Conservation (phyloP, 129 eudicot species). For the Tagetes erecta region DNA sequence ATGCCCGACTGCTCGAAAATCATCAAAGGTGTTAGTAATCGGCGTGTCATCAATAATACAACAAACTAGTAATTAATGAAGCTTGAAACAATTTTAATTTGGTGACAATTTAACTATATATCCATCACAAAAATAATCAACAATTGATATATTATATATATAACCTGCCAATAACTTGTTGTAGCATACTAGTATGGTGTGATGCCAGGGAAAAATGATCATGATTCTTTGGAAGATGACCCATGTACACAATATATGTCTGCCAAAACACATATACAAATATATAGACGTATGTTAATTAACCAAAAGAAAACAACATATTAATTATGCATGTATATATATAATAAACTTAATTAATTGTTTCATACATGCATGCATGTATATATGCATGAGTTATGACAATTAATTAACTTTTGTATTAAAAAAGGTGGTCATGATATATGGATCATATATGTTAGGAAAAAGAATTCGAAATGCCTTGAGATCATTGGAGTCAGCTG, state of each 20-base stretch:
- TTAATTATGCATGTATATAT: neutral
- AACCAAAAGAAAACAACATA: neutral
- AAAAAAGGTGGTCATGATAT: neutral
- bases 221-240: conserved; percentile 54
- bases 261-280: conserved; percentile 25
- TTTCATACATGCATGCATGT: neutral
- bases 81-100: neutral
- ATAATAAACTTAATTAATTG: neutral
- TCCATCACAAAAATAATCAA: neutral
- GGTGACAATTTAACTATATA: neutral
- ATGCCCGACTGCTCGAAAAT: conserved; percentile 51
- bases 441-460: neutral
- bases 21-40: conserved; percentile 9
- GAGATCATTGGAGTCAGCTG: conserved; percentile 35
- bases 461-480: conserved; percentile 17
- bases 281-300: neutral
- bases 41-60: neutral
- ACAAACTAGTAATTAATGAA: too few species aligned
- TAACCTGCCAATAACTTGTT: conserved; percentile 62
- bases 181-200: conserved; percentile 54
- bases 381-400: neutral
- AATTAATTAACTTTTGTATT: neutral
- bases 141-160: neutral
- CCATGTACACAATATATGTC: conserved; percentile 84
- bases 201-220: conserved; percentile 41